Base-by-base conservation (phyloP, 116 monocot species). In the Posidonia oceanica region DNA sequence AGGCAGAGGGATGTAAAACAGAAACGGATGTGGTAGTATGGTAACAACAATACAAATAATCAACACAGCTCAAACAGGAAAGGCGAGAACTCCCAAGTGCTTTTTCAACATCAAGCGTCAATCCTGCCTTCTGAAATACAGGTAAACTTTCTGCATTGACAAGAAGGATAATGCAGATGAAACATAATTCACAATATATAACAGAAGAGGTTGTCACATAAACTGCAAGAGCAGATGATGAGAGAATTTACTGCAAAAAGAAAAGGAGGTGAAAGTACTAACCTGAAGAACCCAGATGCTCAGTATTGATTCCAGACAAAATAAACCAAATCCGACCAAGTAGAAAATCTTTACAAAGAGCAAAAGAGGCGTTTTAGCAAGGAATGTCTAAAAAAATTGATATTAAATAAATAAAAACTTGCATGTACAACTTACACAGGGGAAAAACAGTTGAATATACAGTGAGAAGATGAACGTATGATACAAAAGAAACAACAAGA, bases 271-370 rank as follows among this genome's bases (percentile, higher is more conserved):
- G 5, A 37, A 48, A 62, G 22, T 18, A 76, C 61, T 23, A 69
- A 76, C 76, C 76, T 76, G 76, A 17, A 76, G 76, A 23, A 76
- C 76, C 76, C 69, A 76, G 58, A 76, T 53, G 67, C 76, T 76
- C 63, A 76, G 76, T 36, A 76, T 52, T n/a, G 76, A 68, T 54
- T 76, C 76, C 76, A 76, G 38, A 69, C 76, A 76, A 63, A 76
- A 76, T 12, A 76, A 63, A 2, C 76, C 76, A 69, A 76, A 76
- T 17, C 76, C 76, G 59, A 76, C 54, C 39, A 76, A 69, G 22
- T 76, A 76, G 76, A 76, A 76, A 69, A 76, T 69, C 76, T 76
- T 48, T 21, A 60, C 16, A 36, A 36, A 63, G 8, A 63, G 38
- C 5, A 10, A 48, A 48, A 48, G 6, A 48, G 69, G 15, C 6